These are phyloP conservation scores for Teunomyces aglyptinius DNA, from an alignment of 805 yeast genomes.

Conservation along the genomic window DNA sequence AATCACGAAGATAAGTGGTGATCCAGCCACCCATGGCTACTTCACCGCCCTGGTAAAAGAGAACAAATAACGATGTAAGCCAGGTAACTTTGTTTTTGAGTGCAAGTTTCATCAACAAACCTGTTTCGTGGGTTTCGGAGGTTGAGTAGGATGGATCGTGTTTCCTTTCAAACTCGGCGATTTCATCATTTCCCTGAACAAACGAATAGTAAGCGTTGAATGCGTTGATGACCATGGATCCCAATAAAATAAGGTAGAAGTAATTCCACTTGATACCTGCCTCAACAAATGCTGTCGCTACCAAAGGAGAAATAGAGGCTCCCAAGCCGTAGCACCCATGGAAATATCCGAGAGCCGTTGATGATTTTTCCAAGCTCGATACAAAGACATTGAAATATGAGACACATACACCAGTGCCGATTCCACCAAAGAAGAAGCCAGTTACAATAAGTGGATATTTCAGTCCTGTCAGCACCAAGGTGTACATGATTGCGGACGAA, in stretches of 20 bases:
- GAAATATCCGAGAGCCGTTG: slow-evolving; percentile 18
- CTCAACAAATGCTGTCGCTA: slow-evolving; percentile 18
- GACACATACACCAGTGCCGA: slow-evolving; percentile 20
- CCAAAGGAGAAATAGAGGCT: slow-evolving; percentile 21
- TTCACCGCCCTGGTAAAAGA: slow-evolving; percentile 22
- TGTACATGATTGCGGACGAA: slow-evolving; percentile 13
- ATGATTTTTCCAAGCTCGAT: slow-evolving; percentile 18
- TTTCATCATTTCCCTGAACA: slow-evolving; percentile 15
- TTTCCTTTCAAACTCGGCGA: slow-evolving; percentile 4
- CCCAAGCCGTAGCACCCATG: slow-evolving; percentile 27
- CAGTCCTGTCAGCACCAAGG: slow-evolving; percentile 18
- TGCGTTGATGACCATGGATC: slow-evolving; percentile 12
- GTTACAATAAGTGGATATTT: slow-evolving; percentile 20
- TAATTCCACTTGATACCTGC: slow-evolving; percentile 17
- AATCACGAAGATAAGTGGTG: slow-evolving; percentile 22
- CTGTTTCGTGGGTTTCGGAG: neutral
- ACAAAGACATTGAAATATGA: slow-evolving; percentile 22
- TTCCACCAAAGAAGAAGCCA: slow-evolving; percentile 23
- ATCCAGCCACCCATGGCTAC: slow-evolving; percentile 24
- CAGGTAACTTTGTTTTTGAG: slow-evolving; percentile 17
- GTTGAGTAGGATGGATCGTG: neutral
- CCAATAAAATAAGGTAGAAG: slow-evolving; percentile 17
- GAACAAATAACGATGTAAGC: slow-evolving; percentile 16
- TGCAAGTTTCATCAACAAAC: slow-evolving; percentile 13
- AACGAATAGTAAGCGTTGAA: slow-evolving; percentile 11